Base-by-base conservation (phyloP, 441 rosid genomes). In the Bruguiera hainesii region DNA sequence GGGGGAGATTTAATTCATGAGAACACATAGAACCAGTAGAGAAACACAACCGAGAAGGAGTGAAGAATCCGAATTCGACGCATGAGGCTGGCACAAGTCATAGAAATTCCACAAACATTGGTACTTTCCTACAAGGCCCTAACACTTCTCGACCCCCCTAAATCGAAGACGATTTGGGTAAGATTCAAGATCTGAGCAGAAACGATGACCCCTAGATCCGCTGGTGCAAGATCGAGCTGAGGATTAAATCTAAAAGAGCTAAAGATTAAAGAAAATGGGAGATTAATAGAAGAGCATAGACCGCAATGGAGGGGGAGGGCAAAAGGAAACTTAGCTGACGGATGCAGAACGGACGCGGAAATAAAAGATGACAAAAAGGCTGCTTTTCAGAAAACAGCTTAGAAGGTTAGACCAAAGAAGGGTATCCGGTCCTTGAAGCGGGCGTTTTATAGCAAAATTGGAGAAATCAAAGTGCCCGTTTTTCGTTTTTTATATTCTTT, bases 41-140 rank as follows among this genome's bases (percentile, higher is more conserved):
- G 93, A 62, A 87, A 92, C 5, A 85, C 95, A 73, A 92, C 96
- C 25, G 98, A 92, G 71, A 89, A 89, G 4, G 98, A 92, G 71
- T 92, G 98, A 26, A 89, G 75, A 65, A 92, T 79, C 37, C 96
- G 90, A 65, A 92, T 81, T 31, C 88, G 91, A 73, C 88, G 88
- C 82, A 88, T 86, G 76, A 81, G 79, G 35, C 81, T 76, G 3
- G 80, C 74, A 71, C 35, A 81, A 69, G 21, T 87, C 91, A 89
- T 84, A 81, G 84, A 84, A 71, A 74, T 74, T 69, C 83, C 60
- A 76, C 67, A 73, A 57, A 71, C 87, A 83, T 85, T 48, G 73
- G 72, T 66, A 5, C 10, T 33, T 35, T 60, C 55, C 52, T 31
- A n/a, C 0, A 28, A 51, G 30, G 16, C 55, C 21, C 67, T 69